Evolutionary conservation across 768 basidiomycete genomes (phyloP), one percentile per base, ranked within the genome.

Genomic region (Podaxis pistillaris): DNA sequence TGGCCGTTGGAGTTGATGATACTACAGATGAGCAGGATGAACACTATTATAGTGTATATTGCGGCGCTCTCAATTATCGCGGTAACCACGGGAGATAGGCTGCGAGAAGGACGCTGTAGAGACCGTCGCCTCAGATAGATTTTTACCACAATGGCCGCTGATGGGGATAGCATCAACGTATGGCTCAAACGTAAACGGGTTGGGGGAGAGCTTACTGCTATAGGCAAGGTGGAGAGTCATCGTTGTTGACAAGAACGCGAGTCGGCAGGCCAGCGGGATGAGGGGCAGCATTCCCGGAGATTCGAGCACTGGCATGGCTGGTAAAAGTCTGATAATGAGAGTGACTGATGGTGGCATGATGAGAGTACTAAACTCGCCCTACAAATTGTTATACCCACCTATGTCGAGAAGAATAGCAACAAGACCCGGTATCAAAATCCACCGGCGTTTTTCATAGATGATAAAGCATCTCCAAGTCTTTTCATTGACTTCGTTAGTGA

Each of bases 31-130:
- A 58, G 57, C 4, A 58, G 57, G 13, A 58, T 13, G 28, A 58
- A 58, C 28, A 58, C 57, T 17, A 28, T 22, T 7, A 49, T 49
- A n/a, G 57, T 58, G 28, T 58, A 58, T 36, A 58, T n/a, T 28
- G 46, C 57, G 4, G 57, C 46, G n/a, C 57, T 58, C 49, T 58
- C 57, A 12, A 58, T 17, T 12, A 58, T 58, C 19, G 57, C 47
- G 28, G 36, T 30, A 36, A 58, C 19, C 28, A 58, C 46, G 9
- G 57, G 57, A 6, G 57, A 58, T 30, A 58, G 9, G n/a, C 19
- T 58, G 2, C 46, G 44, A 58, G 46, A 15, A 11, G 19, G 8
- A 6, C 3, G 15, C 15, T 15, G 33, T 4, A 56, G 19, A 19
- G 54, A 15, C 13, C 54, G 54, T 8, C 54, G 36, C 22, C 36